Evolutionary conservation across 2,329 filamentous ascomycete genomes (phyloP).

Genomic region (Ascochyta clinopodiicola): DNA sequence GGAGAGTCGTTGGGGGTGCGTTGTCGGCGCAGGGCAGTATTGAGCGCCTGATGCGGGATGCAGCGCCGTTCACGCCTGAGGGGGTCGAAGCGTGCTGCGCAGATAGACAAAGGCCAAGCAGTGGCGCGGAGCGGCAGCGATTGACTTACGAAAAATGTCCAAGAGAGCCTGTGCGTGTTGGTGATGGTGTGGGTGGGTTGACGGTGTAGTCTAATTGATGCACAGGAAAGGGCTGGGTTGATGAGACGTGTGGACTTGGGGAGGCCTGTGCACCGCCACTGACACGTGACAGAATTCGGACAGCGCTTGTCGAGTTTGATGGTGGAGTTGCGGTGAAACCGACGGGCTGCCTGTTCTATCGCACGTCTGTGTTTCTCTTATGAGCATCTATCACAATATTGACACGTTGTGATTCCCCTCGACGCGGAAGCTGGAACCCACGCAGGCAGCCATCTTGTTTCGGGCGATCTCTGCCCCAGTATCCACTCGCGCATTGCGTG

Average conservation of each 20-base stretch:
- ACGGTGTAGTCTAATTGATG: conserved; percentile 50
- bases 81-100: conserved; percentile 24
- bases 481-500: conserved; percentile 29
- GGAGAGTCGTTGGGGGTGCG: conserved; percentile 13
- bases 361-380: conserved; percentile 23
- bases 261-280: conserved; percentile 30
- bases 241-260: conserved; percentile 43
- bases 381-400: conserved; percentile 23
- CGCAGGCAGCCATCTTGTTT: conserved; percentile 39
- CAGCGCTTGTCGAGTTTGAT: conserved; percentile 31
- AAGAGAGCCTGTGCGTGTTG: conserved; percentile 45
- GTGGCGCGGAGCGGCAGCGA: conserved; percentile 22
- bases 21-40: conserved; percentile 24
- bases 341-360: background rate
- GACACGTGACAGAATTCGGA: conserved; percentile 41
- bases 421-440: conserved; percentile 22
- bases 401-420: conserved; percentile 42
- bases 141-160: conserved; percentile 46
- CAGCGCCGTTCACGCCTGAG: conserved; percentile 31
- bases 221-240: conserved; percentile 48
- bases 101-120: conserved; percentile 23
- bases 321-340: conserved; percentile 28
- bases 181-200: conserved; percentile 45
- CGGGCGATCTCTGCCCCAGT: conserved; percentile 32
- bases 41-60: conserved; percentile 37